Evolutionary conservation across 495 filamentous ascomycete species (phyloP).

Genomic region (Trichoderma gamsii): DNA sequence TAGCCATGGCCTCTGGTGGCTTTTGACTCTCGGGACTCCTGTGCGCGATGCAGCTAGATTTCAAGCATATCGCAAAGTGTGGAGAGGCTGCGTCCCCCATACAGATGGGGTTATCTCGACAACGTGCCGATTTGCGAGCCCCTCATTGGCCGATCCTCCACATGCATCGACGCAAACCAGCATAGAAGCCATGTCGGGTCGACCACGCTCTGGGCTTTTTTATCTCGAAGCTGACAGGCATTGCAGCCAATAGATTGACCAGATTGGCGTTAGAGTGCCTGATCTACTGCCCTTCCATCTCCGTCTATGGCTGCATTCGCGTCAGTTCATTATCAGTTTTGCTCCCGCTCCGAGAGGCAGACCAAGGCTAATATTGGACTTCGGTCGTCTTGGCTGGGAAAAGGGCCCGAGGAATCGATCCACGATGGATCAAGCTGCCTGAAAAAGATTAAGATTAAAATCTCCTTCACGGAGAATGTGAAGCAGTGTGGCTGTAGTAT

Average conservation of each 20-base stretch:
- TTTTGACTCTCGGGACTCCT: background rate
- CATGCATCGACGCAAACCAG: background rate
- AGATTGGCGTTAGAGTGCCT: background rate
- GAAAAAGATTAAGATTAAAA: constrained; percentile 8
- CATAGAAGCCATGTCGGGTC: background rate
- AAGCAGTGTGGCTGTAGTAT: background rate
- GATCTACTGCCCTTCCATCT: constrained; percentile 10
- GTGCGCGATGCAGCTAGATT: background rate
- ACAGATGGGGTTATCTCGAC: background rate
- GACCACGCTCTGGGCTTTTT: background rate
- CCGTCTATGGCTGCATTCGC: constrained; percentile 11
- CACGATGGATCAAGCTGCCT: background rate
- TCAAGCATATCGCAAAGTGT: background rate
- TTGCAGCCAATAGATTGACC: background rate
- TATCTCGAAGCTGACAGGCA: background rate
- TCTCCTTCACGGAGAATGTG: background rate
- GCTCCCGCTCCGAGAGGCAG: background rate
- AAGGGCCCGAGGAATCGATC: constrained; percentile 2
- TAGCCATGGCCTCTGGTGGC: background rate
- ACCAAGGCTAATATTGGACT: background rate
- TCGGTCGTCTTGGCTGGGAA: constrained; percentile 11
- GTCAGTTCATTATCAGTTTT: background rate
- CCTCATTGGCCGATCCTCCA: constrained; percentile 12
- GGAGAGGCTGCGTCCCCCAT: background rate
- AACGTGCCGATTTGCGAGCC: background rate